A percentile compares a stretch with the other conserved stretches of the same genome.
Evolutionary conservation across 352 stramenopile genomes (phyloP).

Genomic region (Pythium folliculosum): DNA sequence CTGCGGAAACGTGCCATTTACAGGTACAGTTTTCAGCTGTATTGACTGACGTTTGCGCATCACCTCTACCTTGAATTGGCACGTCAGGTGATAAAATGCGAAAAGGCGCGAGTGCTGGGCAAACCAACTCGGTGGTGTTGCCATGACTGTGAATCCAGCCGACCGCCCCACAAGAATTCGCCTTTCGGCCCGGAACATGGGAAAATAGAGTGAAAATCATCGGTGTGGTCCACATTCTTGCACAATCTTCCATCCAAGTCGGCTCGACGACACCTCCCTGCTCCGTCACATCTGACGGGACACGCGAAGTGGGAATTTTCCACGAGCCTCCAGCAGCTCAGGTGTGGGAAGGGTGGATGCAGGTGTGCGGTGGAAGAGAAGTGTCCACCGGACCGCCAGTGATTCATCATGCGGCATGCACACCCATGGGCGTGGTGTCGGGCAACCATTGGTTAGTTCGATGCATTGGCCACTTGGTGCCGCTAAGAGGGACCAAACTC

Average conservation of each 20-base stretch:
- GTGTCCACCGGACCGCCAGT: not conserved
- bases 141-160: conserved; percentile 8
- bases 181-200: not conserved
- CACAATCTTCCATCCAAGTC: conserved; percentile 2
- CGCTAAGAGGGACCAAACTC: not conserved
- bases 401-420: not conserved
- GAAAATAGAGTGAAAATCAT: not conserved
- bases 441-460: not conserved
- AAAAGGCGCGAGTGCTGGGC: conserved; percentile 15
- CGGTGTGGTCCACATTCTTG: conserved; percentile 15
- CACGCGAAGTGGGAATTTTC: conserved; percentile 6
- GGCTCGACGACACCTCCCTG: not conserved
- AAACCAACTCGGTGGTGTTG: not conserved
- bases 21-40: conserved; percentile 7
- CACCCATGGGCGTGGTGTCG: not conserved
- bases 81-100: not conserved
- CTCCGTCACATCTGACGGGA: conserved; percentile 13
- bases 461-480: not conserved
- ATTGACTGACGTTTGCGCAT: not conserved
- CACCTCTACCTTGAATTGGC: conserved; percentile 9
- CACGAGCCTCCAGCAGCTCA: not conserved
- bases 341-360: not conserved
- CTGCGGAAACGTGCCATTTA: conserved; percentile 15
- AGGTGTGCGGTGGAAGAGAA: not conserved
- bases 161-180: conserved; percentile 21